Evolutionary conservation across 495 filamentous ascomycete species (phyloP).

Genomic region (Apodospora peruviana): DNA sequence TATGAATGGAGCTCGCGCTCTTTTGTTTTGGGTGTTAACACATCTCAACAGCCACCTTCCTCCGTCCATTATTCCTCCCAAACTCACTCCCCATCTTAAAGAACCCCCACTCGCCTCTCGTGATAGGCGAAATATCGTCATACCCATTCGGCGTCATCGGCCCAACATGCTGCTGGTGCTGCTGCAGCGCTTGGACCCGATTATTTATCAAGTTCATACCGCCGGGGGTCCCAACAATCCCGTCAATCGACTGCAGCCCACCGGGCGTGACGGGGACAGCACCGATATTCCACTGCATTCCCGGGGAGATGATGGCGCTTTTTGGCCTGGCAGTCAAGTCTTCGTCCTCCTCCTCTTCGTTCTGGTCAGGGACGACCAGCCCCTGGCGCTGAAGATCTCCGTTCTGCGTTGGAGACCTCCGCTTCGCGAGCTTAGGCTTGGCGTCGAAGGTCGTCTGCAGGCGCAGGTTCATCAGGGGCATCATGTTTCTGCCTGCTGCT

Average conservation of each 20-base stretch:
- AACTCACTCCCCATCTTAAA: slow-evolving; percentile 33
- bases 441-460: slow-evolving; percentile 34
- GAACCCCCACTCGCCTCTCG: slow-evolving; percentile 50
- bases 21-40: too few relatives aligned
- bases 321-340: slow-evolving; percentile 33
- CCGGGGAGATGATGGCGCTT: slow-evolving; percentile 13
- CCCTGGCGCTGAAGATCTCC: not conserved
- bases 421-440: not conserved
- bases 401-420: not conserved
- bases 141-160: slow-evolving; percentile 49
- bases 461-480: slow-evolving; percentile 20
- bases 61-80: slow-evolving; percentile 11
- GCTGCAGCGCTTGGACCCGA: not conserved
- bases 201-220: too few relatives aligned
- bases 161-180: slow-evolving; percentile 16
- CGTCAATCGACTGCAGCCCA: too few relatives aligned
- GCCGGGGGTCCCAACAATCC: too few relatives aligned
- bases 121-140: slow-evolving; percentile 51
- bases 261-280: too few relatives aligned
- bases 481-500: slow-evolving; percentile 5
- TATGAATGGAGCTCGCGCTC: too few relatives aligned
- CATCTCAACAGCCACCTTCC: slow-evolving; percentile 32
- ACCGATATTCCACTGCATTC: slow-evolving; percentile 10
- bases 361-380: not conserved
- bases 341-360: slow-evolving; percentile 25